A percentile compares a stretch with the other conserved stretches of the same genome.
Evolutionary conservation across 1,284 basidiomycete species (phyloP).

Genomic region (Mrakiaceae sp.): DNA sequence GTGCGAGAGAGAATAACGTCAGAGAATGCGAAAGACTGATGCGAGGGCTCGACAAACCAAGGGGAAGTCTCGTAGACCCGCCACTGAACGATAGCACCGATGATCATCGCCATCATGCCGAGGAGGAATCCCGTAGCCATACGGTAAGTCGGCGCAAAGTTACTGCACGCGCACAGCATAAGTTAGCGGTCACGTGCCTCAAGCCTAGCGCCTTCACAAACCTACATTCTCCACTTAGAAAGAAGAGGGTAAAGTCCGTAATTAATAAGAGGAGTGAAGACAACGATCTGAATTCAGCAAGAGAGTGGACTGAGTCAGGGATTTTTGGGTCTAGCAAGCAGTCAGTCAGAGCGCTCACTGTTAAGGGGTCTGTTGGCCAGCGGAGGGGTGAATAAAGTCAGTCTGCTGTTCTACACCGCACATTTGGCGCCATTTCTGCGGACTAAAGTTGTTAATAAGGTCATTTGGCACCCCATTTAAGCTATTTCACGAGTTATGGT

Average conservation of each 20-base stretch:
- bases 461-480: constrained; percentile 40
- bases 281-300: constrained; percentile 28
- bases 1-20: not conserved
- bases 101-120: constrained; percentile 4
- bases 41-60: not conserved
- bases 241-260: constrained; percentile 15
- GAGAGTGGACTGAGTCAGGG: not conserved
- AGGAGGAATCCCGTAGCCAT: constrained; percentile 8
- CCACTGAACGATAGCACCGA: constrained; percentile 37
- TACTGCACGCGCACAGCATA: not conserved
- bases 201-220: not conserved
- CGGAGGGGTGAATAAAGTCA: not conserved
- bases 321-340: not conserved
- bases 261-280: constrained; percentile 36
- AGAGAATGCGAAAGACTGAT: not conserved
- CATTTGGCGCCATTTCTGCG: constrained; percentile 12
- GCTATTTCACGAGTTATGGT: constrained; percentile 35
- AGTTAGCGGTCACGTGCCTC: not conserved
- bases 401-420: not conserved
- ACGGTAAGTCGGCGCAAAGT: constrained; percentile 1
- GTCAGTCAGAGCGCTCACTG: not conserved
- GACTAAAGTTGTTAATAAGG: constrained; percentile 39
- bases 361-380: not conserved
- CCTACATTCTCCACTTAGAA: not conserved
- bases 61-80: constrained; percentile 38